Percentiles rank a stretch among this genome's conserved stretches.
phyloP scores from a whole-genome alignment of 768 basidiomycete genomes.

The Cubamyces sp. region DNA sequence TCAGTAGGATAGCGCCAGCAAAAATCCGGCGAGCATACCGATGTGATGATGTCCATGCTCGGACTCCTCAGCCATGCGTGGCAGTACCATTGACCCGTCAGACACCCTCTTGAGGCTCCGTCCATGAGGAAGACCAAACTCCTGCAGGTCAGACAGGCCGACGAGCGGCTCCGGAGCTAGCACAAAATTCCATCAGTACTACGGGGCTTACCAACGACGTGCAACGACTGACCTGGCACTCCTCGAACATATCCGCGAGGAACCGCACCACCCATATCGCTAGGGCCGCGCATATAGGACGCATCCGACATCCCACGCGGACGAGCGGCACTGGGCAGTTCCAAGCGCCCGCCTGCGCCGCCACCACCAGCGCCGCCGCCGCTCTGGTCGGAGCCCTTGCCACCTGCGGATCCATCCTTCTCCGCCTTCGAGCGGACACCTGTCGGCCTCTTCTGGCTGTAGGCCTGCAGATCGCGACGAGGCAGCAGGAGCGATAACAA shows the following conservation, averaged over 20 bases:
- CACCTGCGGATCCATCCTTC: conserved; percentile 41
- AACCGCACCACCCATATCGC: conserved; percentile 29
- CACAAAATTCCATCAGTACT: neutral
- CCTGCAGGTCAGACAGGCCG: conserved; percentile 12
- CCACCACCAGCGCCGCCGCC: conserved; percentile 41
- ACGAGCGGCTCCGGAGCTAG: conserved; percentile 9
- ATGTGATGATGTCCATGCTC: neutral
- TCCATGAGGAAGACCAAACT: conserved; percentile 17
- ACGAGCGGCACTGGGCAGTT: conserved; percentile 44
- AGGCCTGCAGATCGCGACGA: conserved; percentile 53
- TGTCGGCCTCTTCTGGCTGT: conserved; percentile 76
- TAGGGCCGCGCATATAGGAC: conserved; percentile 38
- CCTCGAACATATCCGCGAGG: conserved; percentile 13
- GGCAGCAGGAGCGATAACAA: conserved; percentile 11
- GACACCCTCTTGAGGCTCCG: conserved; percentile 9
- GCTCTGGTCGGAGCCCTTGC: conserved; percentile 23
- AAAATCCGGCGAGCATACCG: neutral
- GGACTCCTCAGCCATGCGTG: conserved; percentile 13
- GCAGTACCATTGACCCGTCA: conserved; percentile 12
- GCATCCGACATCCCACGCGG: conserved; percentile 79
- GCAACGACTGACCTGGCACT: conserved; percentile 1
- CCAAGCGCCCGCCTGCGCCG: conserved; percentile 38
- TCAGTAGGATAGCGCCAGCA: too few relatives aligned
- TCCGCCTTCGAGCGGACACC: conserved; percentile 51
- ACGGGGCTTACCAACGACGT: neutral